Conservation (phyloP, 2,329 filamentous ascomycete genomes). For the Xylariaceae sp. region DNA sequence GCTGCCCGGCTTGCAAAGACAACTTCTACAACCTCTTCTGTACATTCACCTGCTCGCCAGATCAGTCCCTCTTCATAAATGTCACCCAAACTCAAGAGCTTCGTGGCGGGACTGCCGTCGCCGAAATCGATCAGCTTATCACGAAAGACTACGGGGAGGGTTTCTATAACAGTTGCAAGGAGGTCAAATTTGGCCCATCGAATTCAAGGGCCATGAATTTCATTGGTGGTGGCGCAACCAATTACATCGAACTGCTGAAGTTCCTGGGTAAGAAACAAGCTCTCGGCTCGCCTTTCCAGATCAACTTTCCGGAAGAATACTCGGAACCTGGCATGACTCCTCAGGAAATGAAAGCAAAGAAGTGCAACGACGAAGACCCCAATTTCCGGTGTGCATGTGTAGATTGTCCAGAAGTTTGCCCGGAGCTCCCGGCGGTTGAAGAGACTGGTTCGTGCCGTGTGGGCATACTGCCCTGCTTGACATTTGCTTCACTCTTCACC, state of each 20-base stretch:
- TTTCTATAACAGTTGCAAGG: conserved; percentile 96
- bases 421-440: conserved; percentile 71
- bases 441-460: conserved; percentile 70
- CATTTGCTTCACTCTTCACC: conserved; percentile 82
- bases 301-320: conserved; percentile 73
- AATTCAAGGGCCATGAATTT: conserved; percentile 93
- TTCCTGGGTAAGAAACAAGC: conserved; percentile 90
- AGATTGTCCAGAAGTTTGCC: conserved; percentile 83
- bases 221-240: conserved; percentile 90
- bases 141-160: conserved; percentile 77
- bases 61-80: conserved; percentile 94
- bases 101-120: conserved; percentile 57
- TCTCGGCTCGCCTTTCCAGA: conserved; percentile 93
- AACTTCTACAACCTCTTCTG: conserved; percentile 99
- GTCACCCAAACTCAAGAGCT: conserved; percentile 69
- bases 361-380: conserved; percentile 84
- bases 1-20: conserved; percentile 92
- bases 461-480: conserved; percentile 83
- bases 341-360: conserved; percentile 66
- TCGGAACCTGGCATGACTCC: conserved; percentile 65
- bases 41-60: conserved; percentile 94
- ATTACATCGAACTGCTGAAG: conserved; percentile 80
- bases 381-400: conserved; percentile 87
- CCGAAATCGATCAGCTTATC: conserved; percentile 84
- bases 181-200: conserved; percentile 95